These are phyloP conservation scores for Colletotrichum filicis DNA, from an alignment of 2,329 filamentous ascomycete genomes.

Conservation along the genomic window DNA sequence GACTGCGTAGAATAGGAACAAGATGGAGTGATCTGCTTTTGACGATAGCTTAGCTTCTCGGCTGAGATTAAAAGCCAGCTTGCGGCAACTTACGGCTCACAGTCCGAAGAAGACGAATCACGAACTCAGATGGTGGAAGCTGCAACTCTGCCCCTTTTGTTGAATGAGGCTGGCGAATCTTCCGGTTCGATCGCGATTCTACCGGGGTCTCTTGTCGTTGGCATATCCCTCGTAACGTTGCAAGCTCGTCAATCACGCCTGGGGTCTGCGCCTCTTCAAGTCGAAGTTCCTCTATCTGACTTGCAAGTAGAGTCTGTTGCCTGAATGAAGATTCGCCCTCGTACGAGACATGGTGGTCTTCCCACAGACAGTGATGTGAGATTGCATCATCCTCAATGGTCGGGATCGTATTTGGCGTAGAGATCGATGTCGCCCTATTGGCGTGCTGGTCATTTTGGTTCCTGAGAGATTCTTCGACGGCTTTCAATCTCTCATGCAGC, in stretches of 20 bases:
- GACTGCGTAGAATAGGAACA: slow-evolving; percentile 36
- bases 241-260: slow-evolving; percentile 26
- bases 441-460: neutral
- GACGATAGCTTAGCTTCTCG: neutral
- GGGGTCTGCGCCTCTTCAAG: slow-evolving; percentile 9
- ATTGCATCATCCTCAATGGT: slow-evolving; percentile 12
- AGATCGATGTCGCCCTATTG: slow-evolving; percentile 14
- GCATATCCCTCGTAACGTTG: slow-evolving; percentile 7
- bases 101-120: neutral
- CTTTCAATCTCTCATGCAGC: slow-evolving; percentile 29
- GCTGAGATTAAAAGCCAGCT: no score
- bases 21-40: neutral
- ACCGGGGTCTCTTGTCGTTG: neutral
- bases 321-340: slow-evolving; percentile 35
- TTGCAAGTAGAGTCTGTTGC: slow-evolving; percentile 31
- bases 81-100: neutral
- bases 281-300: slow-evolving; percentile 28
- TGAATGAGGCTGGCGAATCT: neutral
- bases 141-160: neutral
- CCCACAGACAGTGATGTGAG: slow-evolving; percentile 8
- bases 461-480: slow-evolving; percentile 30
- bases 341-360: slow-evolving; percentile 13
- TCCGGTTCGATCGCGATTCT: neutral
- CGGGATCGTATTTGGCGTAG: slow-evolving; percentile 10
- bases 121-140: slow-evolving; percentile 1